These are phyloP conservation scores for Karstenula rhodostoma DNA, from an alignment of 2,329 filamentous ascomycete species.

Conservation along the genomic window DNA sequence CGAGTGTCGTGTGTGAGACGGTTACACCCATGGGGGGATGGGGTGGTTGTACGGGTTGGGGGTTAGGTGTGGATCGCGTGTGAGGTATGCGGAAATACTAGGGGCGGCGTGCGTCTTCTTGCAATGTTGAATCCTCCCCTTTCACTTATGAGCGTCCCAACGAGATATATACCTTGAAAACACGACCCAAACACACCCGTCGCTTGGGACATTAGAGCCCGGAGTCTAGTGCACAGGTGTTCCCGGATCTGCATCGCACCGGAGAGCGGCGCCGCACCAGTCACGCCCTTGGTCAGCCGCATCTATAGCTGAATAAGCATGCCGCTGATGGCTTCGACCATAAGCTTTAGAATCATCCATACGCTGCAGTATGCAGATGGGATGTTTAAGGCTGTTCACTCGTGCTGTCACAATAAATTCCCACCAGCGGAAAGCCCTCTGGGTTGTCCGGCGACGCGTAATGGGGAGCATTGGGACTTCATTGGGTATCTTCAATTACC, in stretches of 20 bases:
- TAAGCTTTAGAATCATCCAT: background rate
- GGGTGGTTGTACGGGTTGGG: no score
- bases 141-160: background rate
- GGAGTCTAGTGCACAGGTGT: conserved; percentile 3
- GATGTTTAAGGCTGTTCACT: background rate
- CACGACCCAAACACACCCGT: background rate
- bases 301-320: background rate
- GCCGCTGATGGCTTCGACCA: background rate
- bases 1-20: conserved; percentile 32
- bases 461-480: background rate
- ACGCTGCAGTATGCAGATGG: background rate
- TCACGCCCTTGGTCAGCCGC: conserved; percentile 1
- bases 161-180: background rate
- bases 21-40: conserved; percentile 27
- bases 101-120: background rate
- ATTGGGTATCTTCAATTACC: no score
- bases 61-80: no score
- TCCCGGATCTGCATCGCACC: background rate
- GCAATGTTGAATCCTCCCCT: background rate
- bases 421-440: background rate
- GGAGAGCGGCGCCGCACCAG: background rate
- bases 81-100: no score
- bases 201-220: background rate
- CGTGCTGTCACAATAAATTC: no score
- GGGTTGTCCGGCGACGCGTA: no score